These are phyloP conservation scores for Orychophragmus violaceus DNA, from an alignment of 345 rosid species.

Conservation along the genomic window DNA sequence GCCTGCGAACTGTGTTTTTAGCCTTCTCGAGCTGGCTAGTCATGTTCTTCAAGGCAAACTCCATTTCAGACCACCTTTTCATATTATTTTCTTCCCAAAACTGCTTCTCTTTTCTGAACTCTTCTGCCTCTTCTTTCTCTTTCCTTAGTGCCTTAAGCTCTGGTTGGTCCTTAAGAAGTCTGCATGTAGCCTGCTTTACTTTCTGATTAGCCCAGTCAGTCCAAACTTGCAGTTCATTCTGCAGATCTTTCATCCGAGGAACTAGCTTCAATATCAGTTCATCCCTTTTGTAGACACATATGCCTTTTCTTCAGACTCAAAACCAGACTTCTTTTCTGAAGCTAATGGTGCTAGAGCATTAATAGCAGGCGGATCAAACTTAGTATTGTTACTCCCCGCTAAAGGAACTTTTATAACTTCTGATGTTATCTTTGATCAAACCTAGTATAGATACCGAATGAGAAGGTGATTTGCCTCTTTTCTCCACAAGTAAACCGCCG, in stretches of 20 bases:
- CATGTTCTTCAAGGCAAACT: conserved; percentile 70
- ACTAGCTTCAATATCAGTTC: conserved; percentile 28
- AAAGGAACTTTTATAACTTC: conserved; percentile 23
- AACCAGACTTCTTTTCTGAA: conserved; percentile 21
- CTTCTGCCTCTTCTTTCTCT: conserved; percentile 85
- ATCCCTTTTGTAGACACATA: conserved; percentile 33
- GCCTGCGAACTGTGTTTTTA: conserved; percentile 64
- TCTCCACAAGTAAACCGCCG: conserved; percentile 40
- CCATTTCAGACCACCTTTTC: conserved; percentile 90
- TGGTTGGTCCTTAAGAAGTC: conserved; percentile 74
- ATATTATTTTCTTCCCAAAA: conserved; percentile 61
- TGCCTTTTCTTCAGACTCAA: conserved; percentile 27
- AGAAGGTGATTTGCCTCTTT: conserved; percentile 33
- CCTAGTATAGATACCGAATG: conserved; percentile 20
- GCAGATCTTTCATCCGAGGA: conserved; percentile 23
- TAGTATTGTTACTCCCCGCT: conserved; percentile 4
- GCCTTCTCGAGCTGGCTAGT: conserved; percentile 71
- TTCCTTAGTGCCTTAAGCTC: conserved; percentile 80
- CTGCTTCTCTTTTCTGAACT: conserved; percentile 77
- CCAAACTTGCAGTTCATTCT: conserved; percentile 80
- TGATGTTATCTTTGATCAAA: conserved; percentile 24
- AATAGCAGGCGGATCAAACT: conserved; percentile 21
- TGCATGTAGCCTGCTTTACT: conserved; percentile 90
- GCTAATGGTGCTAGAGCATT: conserved; percentile 17
- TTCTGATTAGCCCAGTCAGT: conserved; percentile 95